Base-by-base conservation (phyloP, 176 grass and related monocot genomes). In the Zoysia japonica region DNA sequence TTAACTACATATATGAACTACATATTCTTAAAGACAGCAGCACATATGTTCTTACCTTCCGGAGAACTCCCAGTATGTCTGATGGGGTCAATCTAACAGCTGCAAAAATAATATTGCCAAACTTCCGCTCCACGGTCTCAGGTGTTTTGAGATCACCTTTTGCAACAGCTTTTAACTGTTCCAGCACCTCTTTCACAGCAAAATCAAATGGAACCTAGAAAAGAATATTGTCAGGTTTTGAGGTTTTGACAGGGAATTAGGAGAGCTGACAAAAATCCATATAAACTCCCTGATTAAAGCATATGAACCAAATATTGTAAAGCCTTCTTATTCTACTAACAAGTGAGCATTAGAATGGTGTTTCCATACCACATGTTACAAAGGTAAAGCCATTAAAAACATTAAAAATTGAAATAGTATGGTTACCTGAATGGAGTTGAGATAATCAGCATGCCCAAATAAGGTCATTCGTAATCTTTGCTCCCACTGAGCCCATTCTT, bases 151-250 rank as follows among this genome's bases (percentile, higher is more conserved):
- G 44, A 82, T 91, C 92, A 63, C 92, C 96, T 81, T 89, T 91
- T 35, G 88, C 88, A 72, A 94, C 78, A 87, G 89, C 75, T 62
- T 93, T 90, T 45, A 98, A 85, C 82, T 94, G 96, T 60, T 93
- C 90, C 45, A 94, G 48, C 63, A 94, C 92, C 87, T 77, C 84
- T 85, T 90, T 94, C 71, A 98, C 92, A 19, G 84, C 90, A 68
- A 60, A 80, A 40, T 94, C 96, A 98, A 98, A 98, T 13, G 96
- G 92, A 71, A 98, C 96, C 96, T 98, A 85, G 13, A 70, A 86
- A 15, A 73, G 41, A 61, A 52, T 49, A 39, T 67, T 49, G 61
- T 16, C 37, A 43, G 9, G 43, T 76, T 48, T 50, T 39, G 55
- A n/a, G n/a, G n/a, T n/a, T n/a, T 50, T 39, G 55, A 48, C 4